A percentile compares a stretch with the other conserved stretches of the same genome.
phyloP scores from a whole-genome alignment of 1,284 basidiomycete genomes.

The Anthracocystis walkeri region DNA sequence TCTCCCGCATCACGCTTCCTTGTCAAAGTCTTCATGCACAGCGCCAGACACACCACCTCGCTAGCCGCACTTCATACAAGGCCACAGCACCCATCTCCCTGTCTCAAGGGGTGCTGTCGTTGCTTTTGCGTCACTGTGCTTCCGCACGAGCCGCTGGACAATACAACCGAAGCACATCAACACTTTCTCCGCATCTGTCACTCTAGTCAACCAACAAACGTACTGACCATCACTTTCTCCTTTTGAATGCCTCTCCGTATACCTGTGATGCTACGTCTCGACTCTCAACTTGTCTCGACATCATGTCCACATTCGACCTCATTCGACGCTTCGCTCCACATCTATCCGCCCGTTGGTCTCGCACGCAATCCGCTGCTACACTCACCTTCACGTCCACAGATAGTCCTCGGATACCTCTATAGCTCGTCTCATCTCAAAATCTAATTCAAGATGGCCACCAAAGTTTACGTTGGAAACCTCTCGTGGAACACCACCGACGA shows the following conservation, averaged over 20 bases:
- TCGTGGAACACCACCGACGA: conserved; percentile 70
- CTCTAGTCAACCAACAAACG: too few relatives aligned
- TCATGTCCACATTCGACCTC: neutral
- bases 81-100: neutral
- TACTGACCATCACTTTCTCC: too few relatives aligned
- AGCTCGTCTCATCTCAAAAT: conserved; percentile 21
- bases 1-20: neutral
- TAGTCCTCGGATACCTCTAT: conserved; percentile 47
- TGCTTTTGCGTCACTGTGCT: neutral
- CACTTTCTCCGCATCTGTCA: too few relatives aligned
- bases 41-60: neutral
- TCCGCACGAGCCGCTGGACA: too few relatives aligned
- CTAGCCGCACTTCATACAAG: neutral
- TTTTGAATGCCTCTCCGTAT: too few relatives aligned
- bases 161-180: too few relatives aligned
- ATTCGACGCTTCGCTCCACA: neutral
- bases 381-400: conserved; percentile 16
- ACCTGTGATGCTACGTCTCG: too few relatives aligned
- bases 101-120: neutral
- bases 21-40: neutral
- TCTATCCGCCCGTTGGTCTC: too few relatives aligned
- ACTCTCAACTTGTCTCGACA: too few relatives aligned
- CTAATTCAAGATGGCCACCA: conserved; percentile 64
- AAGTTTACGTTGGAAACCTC: conserved; percentile 70
- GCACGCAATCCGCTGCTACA: neutral